A percentile compares a stretch with the other conserved stretches of the same genome.
Evolutionary conservation across 2,329 filamentous ascomycete species (phyloP).

Genomic region (Cryphonectria nitschkei): DNA sequence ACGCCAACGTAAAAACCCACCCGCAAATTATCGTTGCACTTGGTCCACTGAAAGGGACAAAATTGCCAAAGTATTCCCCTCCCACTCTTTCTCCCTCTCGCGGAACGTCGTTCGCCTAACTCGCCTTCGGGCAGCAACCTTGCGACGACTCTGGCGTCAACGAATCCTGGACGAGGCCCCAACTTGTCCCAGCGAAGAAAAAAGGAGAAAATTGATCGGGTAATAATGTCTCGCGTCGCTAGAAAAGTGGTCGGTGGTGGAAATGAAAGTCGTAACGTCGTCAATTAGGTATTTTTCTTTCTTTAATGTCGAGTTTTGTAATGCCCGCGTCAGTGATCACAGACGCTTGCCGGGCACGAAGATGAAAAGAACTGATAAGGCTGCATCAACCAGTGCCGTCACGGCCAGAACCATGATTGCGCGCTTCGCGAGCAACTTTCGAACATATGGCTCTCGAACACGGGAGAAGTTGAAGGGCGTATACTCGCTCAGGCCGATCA

Average conservation of each 20-base stretch:
- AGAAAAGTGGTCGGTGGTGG: background rate
- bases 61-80: background rate
- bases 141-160: slow-evolving; percentile 21
- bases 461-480: slow-evolving; percentile 90
- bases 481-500: slow-evolving; percentile 93
- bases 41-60: background rate
- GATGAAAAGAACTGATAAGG: slow-evolving; percentile 88
- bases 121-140: background rate
- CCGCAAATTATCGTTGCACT: background rate
- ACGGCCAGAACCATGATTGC: slow-evolving; percentile 79
- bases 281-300: slow-evolving; percentile 12
- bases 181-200: background rate
- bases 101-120: background rate
- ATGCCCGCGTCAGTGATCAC: slow-evolving; percentile 42
- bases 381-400: slow-evolving; percentile 76
- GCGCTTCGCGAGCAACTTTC: slow-evolving; percentile 81
- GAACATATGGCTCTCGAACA: slow-evolving; percentile 89
- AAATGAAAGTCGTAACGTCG: slow-evolving; percentile 15
- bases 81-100: background rate
- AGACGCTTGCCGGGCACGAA: slow-evolving; percentile 89
- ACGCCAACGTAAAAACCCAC: slow-evolving; percentile 2
- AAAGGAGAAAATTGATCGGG: slow-evolving; percentile 5
- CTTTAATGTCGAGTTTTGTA: slow-evolving; percentile 11
- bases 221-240: background rate
- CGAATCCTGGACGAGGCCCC: slow-evolving; percentile 25